These are phyloP conservation scores for Hippophae tibetana DNA, from an alignment of 306 rosid genomes.

Conservation along the genomic window DNA sequence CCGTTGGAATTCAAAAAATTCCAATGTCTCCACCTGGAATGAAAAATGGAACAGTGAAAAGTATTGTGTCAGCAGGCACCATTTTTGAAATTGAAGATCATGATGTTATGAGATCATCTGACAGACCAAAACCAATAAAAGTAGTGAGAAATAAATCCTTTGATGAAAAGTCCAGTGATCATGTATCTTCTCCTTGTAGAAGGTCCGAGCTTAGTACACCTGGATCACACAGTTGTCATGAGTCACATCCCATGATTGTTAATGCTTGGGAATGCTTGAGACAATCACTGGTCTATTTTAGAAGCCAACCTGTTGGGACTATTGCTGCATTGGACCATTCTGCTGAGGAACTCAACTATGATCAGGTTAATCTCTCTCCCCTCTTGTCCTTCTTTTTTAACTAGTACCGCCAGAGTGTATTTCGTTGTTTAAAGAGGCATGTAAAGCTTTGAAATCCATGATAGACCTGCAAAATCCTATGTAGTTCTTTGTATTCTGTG, in stretches of 20 bases:
- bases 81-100: constrained; percentile 11
- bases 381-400: background rate
- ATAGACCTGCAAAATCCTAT: too few relatives aligned
- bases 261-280: constrained; percentile 31
- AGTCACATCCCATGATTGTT: constrained; percentile 19
- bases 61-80: constrained; percentile 4
- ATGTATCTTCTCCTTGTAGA: constrained; percentile 18
- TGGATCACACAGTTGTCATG: constrained; percentile 5
- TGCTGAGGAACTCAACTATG: constrained; percentile 26
- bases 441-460: background rate
- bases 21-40: background rate
- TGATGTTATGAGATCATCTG: constrained; percentile 2
- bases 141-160: constrained; percentile 24
- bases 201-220: constrained; percentile 17
- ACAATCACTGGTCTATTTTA: constrained; percentile 21
- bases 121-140: constrained; percentile 8
- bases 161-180: constrained; percentile 27
- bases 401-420: background rate
- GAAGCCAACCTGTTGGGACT: constrained; percentile 23
- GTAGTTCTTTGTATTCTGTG: too few relatives aligned
- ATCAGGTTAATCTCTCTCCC: constrained; percentile 17
- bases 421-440: background rate
- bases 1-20: background rate
- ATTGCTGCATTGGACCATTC: constrained; percentile 23
- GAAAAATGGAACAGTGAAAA: constrained; percentile 11